phyloP scores from a whole-genome alignment of 1,284 basidiomycete species.

The Moniliella sp. region DNA sequence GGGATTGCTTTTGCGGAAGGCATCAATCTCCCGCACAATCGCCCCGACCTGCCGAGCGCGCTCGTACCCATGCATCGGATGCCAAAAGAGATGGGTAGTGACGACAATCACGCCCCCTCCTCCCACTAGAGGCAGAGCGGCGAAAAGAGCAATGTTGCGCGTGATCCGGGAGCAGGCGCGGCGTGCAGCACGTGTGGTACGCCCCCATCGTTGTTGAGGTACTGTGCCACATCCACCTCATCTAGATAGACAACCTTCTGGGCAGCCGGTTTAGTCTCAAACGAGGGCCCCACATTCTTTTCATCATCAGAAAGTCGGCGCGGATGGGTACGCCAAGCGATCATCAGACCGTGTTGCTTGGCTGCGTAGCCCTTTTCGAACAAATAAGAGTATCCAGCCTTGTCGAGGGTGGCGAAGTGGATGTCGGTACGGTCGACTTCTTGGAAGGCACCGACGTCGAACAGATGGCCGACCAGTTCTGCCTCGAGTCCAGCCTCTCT shows the following conservation, averaged over 20 bases:
- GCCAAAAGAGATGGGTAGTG: conserved; percentile 82
- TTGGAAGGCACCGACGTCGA: conserved; percentile 35
- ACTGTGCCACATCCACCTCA: conserved; percentile 6
- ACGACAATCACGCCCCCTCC: conserved; percentile 46
- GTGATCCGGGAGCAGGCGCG: conserved; percentile 8
- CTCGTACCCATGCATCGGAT: conserved; percentile 58
- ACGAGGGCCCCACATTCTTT: conserved; percentile 1
- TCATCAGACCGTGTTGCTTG: conserved; percentile 29
- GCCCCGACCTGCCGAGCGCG: conserved; percentile 46
- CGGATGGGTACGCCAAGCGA: conserved; percentile 13
- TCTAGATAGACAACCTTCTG: conserved; percentile 11
- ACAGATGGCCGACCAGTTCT: conserved; percentile 23
- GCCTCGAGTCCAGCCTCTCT: conserved; percentile 16
- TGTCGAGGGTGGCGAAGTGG: conserved; percentile 13
- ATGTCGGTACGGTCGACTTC: conserved; percentile 34
- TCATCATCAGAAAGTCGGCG: not conserved
- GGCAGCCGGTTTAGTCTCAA: conserved; percentile 2
- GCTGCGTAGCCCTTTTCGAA: conserved; percentile 25
- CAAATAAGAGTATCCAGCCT: conserved; percentile 16
- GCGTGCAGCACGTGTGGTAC: not conserved
- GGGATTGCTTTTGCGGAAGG: conserved; percentile 39
- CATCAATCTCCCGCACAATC: conserved; percentile 46
- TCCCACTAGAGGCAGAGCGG: conserved; percentile 7
- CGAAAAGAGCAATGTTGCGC: conserved; percentile 18
- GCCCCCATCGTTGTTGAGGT: conserved; percentile 1